phyloP scores from a whole-genome alignment of 2,329 filamentous ascomycete species.

The Samsoniella hepiali region DNA sequence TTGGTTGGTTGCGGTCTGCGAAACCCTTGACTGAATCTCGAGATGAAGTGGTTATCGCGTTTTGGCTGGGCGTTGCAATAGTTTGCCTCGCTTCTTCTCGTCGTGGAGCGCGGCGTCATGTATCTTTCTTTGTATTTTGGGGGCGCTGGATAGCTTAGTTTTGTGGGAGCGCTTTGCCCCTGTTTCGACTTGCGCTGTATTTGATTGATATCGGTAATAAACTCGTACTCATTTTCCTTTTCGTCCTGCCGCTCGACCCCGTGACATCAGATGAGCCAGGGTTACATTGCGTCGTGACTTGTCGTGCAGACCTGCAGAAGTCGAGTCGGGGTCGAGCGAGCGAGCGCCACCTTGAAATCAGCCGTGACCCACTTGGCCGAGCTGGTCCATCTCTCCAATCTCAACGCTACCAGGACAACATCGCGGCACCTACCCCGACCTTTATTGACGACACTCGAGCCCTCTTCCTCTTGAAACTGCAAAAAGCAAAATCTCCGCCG shows the following conservation, averaged over 20 bases:
- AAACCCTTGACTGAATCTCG: conserved; percentile 28
- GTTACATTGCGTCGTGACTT: background rate
- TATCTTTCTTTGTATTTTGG: background rate
- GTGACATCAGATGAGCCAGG: background rate
- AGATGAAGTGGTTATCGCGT: no score
- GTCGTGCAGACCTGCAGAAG: background rate
- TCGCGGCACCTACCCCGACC: background rate
- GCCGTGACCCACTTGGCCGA: conserved; percentile 7
- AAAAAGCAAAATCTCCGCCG: background rate
- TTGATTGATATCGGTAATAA: background rate
- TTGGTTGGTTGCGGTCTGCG: conserved; percentile 46
- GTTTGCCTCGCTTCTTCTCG: background rate
- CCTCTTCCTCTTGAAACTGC: conserved; percentile 14
- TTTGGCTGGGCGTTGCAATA: background rate
- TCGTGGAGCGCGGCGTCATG: background rate
- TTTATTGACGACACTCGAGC: conserved; percentile 4
- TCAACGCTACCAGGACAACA: conserved; percentile 12
- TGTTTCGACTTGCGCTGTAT: background rate
- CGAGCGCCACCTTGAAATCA: background rate
- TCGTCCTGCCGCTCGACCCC: background rate
- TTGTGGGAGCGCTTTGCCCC: background rate
- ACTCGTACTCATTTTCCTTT: background rate
- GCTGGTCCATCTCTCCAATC: conserved; percentile 5
- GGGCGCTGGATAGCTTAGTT: background rate
- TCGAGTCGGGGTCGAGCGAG: background rate